Conservation (phyloP, 805 yeast species). For the Yarrowia bubula region DNA sequence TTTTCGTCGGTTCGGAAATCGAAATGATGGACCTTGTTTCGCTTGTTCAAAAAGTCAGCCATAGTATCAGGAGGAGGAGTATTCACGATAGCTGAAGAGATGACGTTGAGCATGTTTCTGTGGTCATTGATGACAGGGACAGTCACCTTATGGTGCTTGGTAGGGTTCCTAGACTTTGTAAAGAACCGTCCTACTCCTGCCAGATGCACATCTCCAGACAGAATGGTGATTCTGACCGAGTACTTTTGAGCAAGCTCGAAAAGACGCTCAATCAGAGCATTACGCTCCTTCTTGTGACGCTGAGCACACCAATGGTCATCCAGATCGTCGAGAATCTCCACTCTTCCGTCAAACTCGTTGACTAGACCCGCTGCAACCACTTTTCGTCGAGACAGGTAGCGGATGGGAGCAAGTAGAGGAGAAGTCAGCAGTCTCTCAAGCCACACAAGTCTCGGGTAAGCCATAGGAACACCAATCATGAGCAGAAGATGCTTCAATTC, state of each 20-base stretch:
- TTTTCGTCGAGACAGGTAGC: constrained; percentile 45
- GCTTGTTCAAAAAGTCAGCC: constrained; percentile 67
- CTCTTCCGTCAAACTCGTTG: constrained; percentile 88
- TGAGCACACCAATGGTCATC: constrained; percentile 96
- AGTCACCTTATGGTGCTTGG: constrained; percentile 53
- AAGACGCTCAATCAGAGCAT: constrained; percentile 58
- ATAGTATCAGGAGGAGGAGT: constrained; percentile 90
- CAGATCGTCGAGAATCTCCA: constrained; percentile 88
- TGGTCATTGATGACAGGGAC: constrained; percentile 23
- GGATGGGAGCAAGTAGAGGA: constrained; percentile 59
- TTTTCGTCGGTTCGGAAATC: constrained; percentile 71
- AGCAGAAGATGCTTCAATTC: constrained; percentile 73
- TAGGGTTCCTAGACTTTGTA: constrained; percentile 55
- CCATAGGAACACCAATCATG: constrained; percentile 90
- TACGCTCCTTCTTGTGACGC: constrained; percentile 83
- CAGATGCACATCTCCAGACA: constrained; percentile 92
- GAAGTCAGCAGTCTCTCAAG: constrained; percentile 67
- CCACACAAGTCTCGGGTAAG: constrained; percentile 93
- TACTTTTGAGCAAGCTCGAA: constrained; percentile 62
- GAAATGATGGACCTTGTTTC: constrained; percentile 68
- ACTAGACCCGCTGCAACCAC: constrained; percentile 68
- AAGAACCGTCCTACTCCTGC: constrained; percentile 78
- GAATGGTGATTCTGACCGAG: constrained; percentile 74
- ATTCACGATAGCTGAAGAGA: constrained; percentile 86
- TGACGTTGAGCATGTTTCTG: constrained; percentile 73